Evolutionary conservation across 768 basidiomycete genomes (phyloP).

Genomic region (Lentinula detonsa): DNA sequence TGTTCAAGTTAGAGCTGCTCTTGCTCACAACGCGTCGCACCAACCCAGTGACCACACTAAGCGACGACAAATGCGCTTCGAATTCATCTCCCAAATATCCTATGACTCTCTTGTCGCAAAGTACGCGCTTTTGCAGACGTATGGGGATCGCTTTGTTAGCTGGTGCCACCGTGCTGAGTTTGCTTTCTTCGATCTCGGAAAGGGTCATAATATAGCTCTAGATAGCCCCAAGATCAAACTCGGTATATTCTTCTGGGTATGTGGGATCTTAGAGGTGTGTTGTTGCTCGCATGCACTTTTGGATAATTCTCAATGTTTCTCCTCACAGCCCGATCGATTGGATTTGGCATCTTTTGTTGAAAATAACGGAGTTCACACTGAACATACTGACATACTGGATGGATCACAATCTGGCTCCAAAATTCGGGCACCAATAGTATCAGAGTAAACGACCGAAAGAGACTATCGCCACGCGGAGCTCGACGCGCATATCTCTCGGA

Average conservation of each 20-base stretch:
- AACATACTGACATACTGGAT: neutral
- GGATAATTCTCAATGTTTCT: neutral
- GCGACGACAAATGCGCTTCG: neutral
- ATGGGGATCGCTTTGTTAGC: neutral
- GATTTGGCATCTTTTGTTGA: neutral
- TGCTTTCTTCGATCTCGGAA: neutral
- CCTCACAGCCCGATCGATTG: neutral
- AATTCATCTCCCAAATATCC: neutral
- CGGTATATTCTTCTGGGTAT: conserved; percentile 3
- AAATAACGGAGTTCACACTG: neutral
- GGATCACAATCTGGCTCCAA: neutral
- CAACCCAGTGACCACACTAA: neutral
- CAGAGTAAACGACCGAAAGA: neutral
- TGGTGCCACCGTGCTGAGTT: neutral
- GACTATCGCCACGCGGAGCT: neutral
- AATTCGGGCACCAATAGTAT: neutral
- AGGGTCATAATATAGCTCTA: neutral
- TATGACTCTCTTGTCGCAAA: neutral
- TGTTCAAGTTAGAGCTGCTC: conserved; percentile 4
- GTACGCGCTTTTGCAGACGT: neutral
- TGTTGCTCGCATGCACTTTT: neutral
- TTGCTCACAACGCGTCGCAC: neutral
- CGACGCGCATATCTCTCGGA: neutral
- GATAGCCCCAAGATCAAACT: neutral
- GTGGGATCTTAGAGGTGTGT: neutral